Evolutionary conservation across 495 filamentous ascomycete genomes (phyloP).

Genomic region (Aspergillus leporis): DNA sequence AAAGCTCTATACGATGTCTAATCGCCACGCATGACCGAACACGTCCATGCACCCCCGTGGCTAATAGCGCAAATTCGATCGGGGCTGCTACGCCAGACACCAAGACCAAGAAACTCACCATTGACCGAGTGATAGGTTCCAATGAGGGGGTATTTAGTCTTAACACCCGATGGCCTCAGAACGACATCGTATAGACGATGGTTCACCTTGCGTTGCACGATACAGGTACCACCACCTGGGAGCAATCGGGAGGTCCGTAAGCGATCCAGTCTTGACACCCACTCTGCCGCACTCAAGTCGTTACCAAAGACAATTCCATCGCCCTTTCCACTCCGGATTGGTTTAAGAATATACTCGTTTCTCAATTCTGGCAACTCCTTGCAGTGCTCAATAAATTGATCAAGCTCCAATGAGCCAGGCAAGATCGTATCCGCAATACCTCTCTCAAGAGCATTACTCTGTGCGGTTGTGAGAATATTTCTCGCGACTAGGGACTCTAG

Average conservation of each 20-base stretch:
- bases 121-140: constrained; percentile 31
- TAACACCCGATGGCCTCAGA: not conserved
- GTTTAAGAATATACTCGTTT: constrained; percentile 40
- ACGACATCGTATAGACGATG: constrained; percentile 30
- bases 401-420: constrained; percentile 14
- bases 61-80: constrained; percentile 21
- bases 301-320: constrained; percentile 46
- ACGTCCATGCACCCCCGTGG: constrained; percentile 21
- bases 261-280: constrained; percentile 25
- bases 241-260: constrained; percentile 10
- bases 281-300: constrained; percentile 27
- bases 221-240: constrained; percentile 15
- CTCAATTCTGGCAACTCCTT: constrained; percentile 12
- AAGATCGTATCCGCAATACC: constrained; percentile 23
- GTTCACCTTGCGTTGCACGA: constrained; percentile 33
- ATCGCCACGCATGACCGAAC: constrained; percentile 14
- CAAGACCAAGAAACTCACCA: constrained; percentile 26
- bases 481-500: constrained; percentile 25
- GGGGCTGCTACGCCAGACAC: constrained; percentile 28
- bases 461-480: constrained; percentile 18
- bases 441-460: not conserved
- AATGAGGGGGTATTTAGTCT: constrained; percentile 20
- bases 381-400: constrained; percentile 13
- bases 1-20: too few relatives aligned
- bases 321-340: constrained; percentile 37